phyloP scores from a whole-genome alignment of 768 basidiomycete species.

The Termitomyces titanicus region DNA sequence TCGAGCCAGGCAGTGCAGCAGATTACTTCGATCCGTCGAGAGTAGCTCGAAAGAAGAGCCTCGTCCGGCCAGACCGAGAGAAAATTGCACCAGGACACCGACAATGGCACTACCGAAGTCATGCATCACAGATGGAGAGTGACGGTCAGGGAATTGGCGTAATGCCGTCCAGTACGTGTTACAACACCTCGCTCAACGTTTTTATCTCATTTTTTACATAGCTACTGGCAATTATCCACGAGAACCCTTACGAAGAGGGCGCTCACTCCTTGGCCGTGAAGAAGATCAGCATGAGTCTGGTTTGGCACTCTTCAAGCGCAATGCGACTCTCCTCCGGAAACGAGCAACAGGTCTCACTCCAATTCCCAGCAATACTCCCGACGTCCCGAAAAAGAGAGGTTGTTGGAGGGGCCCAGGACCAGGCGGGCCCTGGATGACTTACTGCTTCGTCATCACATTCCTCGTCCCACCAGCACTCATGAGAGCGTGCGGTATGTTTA shows the following conservation, averaged over 20 bases:
- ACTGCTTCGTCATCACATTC: constrained; percentile 81
- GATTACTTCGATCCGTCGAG: constrained; percentile 43
- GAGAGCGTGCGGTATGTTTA: constrained; percentile 67
- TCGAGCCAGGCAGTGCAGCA: constrained; percentile 35
- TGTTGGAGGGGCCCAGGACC: constrained; percentile 85
- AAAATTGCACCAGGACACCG: constrained; percentile 94
- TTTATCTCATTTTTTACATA: constrained; percentile 20
- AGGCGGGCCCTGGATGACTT: constrained; percentile 93
- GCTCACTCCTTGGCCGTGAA: constrained; percentile 86
- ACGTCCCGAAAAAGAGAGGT: constrained; percentile 37
- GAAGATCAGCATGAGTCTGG: constrained; percentile 91
- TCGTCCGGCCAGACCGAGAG: constrained; percentile 91
- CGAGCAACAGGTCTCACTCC: constrained; percentile 41
- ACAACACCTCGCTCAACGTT: constrained; percentile 19
- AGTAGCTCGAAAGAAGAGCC: constrained; percentile 82
- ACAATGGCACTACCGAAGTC: constrained; percentile 90
- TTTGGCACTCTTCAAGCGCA: constrained; percentile 86
- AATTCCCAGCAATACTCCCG: constrained; percentile 29
- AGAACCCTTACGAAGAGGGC: constrained; percentile 70
- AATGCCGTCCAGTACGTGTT: constrained; percentile 71
- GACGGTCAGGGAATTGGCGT: constrained; percentile 69
- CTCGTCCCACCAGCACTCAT: constrained; percentile 81
- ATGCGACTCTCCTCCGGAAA: constrained; percentile 74
- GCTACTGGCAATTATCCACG: constrained; percentile 79
- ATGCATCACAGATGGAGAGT: constrained; percentile 74